Conservation (phyloP, 78 protist genomes). For the Pelomyxa schiedti region DNA sequence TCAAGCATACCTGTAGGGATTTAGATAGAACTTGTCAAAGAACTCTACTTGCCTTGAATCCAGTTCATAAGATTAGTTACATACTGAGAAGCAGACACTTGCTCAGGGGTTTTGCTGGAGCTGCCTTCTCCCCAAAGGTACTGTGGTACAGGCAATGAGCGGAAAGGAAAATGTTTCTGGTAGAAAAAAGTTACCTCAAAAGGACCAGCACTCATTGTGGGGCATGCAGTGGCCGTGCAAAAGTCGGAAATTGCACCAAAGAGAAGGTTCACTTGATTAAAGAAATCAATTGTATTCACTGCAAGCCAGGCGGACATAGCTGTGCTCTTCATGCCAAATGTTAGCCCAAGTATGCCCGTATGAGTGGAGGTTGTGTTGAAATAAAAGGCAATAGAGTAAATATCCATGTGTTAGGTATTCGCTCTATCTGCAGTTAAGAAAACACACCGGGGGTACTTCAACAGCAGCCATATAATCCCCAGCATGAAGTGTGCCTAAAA, state of each 20-base stretch:
- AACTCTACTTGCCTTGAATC: too few relatives aligned
- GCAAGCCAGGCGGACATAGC: not conserved
- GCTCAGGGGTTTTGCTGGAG: conserved; percentile 70
- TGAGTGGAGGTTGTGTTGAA: too few relatives aligned
- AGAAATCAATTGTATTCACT: conserved; percentile 19
- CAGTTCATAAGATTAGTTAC: conserved; percentile 89
- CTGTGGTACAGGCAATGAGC: too few relatives aligned
- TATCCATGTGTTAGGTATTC: too few relatives aligned
- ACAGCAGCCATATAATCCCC: not conserved
- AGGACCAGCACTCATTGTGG: conserved; percentile 89
- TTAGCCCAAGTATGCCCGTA: too few relatives aligned
- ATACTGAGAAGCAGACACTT: conserved; percentile 88
- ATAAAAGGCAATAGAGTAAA: too few relatives aligned
- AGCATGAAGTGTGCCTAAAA: not conserved
- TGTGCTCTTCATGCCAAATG: too few relatives aligned
- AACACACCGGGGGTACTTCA: not conserved
- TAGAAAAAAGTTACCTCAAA: too few relatives aligned
- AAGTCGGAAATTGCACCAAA: conserved; percentile 91
- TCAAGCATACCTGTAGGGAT: conserved; percentile 71
- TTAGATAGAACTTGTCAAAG: too few relatives aligned
- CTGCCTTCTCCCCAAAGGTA: conserved; percentile 93
- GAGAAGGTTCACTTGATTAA: conserved; percentile 33
- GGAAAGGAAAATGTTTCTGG: too few relatives aligned
- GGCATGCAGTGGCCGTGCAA: conserved; percentile 87
- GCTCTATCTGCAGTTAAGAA: too few relatives aligned